Base-by-base conservation (phyloP, 208 protist genomes). In the Herpetomonas tarakana region DNA sequence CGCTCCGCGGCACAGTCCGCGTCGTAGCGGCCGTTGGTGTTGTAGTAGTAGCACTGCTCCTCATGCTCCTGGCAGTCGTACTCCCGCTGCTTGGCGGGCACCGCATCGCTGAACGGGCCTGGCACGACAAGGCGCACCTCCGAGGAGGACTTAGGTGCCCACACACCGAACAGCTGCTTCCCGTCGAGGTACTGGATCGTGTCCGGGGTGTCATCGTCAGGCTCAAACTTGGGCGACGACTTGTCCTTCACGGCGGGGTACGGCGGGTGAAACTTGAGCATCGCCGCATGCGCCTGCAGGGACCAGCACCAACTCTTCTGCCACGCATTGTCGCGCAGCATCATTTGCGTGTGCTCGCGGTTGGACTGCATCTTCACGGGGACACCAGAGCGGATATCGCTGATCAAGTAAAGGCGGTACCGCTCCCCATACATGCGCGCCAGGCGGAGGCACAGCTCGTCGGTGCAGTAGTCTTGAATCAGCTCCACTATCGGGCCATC, bases 251-350 rank as follows among this genome's bases (percentile, higher is more conserved):
- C 77, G 27, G 64, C 55, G 7, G 78, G 85, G 71, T 97, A 98
- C 4, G 97, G 94, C 44, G 97, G 91, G 56, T 97, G 82, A 61
- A 98, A 98, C 66, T 98, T 98, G 25, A 98, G 83, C 83, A 98
- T 83, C 22, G 83, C 83, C 9, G 62, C 70, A 24, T 77, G 31
- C 19, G 94, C 90, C 21, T 76, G 58, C 19, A 98, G 78, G 1
- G 88, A 78, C 27, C 73, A 74, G 67, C 91, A 92, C 92, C 92
- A 98, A 22, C 83, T 70, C 57, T 71, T 58, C 73, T 98, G 96
- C 28, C 72, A 58, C 14, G 77, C 68, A 61, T 96, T 97, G 76
- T 97, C 91, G 31, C 57, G 68, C 58, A 72, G 52, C 41, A 97
- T 92, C 71, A 86, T 86, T 0, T 74, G 65, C n/a, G 94, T 96